Conservation (phyloP, 2,329 filamentous ascomycete genomes). For the Trichoderma gracile region DNA sequence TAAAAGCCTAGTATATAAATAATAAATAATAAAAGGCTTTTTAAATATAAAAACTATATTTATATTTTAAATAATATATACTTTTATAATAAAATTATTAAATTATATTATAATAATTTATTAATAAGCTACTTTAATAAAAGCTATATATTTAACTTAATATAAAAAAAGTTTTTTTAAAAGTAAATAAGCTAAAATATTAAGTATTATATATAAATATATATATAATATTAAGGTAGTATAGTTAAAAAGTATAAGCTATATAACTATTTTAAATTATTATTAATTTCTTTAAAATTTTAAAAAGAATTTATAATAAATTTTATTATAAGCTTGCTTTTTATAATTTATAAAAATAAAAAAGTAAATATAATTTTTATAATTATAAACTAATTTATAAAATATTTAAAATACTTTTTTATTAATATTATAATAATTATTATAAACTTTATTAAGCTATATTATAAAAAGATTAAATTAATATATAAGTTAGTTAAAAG, state of each 20-base stretch:
- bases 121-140: neutral
- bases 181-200: too few relatives aligned
- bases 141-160: neutral
- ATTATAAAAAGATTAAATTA: too few relatives aligned
- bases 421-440: too few relatives aligned
- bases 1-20: neutral
- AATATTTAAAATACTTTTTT: neutral
- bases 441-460: too few relatives aligned
- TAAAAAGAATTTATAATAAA: neutral
- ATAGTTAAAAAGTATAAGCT: too few relatives aligned
- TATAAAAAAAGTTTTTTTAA: too few relatives aligned
- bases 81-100: neutral
- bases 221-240: neutral
- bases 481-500: neutral
- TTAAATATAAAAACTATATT: neutral
- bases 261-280: too few relatives aligned
- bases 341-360: neutral
- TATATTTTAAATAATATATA: neutral
- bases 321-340: neutral
- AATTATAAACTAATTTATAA: neutral
- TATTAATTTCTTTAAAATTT: neutral
- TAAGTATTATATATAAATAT: neutral
- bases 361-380: neutral
- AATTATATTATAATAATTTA: neutral
- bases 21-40: neutral